Conservation (phyloP, 2,329 filamentous ascomycete species). For the Chrysoporthe puriensis region DNA sequence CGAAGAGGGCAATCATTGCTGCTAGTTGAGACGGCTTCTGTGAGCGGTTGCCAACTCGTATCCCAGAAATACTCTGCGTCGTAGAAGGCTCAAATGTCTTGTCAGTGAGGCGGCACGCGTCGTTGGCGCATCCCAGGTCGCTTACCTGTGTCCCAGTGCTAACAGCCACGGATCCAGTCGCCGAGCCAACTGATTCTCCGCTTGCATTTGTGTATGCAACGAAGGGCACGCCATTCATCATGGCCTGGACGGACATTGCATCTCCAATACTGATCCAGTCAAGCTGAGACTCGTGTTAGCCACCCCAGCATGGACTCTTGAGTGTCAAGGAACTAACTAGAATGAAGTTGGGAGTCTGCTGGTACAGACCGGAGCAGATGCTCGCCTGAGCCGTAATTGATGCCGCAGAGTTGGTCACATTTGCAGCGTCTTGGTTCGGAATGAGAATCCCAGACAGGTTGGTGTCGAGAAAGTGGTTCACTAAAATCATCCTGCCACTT, state of each 20-base stretch:
- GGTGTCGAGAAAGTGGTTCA: slow-evolving; percentile 68
- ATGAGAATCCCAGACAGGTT: slow-evolving; percentile 38
- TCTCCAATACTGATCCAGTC: slow-evolving; percentile 26
- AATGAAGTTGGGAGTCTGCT: slow-evolving; percentile 42
- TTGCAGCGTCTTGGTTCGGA: slow-evolving; percentile 37
- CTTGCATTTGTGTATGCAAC: background rate
- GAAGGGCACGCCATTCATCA: slow-evolving; percentile 22
- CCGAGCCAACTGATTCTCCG: background rate
- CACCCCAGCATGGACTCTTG: background rate
- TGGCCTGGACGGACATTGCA: slow-evolving; percentile 24
- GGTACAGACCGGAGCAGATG: slow-evolving; percentile 38
- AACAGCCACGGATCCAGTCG: background rate
- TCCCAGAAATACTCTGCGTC: slow-evolving; percentile 1
- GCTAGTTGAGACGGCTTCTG: slow-evolving; percentile 1
- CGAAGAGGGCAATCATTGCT: background rate
- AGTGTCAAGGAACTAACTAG: slow-evolving; percentile 29
- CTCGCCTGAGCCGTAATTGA: slow-evolving; percentile 47
- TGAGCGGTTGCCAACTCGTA: background rate
- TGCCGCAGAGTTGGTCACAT: slow-evolving; percentile 52
- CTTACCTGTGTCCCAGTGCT: background rate
- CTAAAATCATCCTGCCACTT: slow-evolving; percentile 49
- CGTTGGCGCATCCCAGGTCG: background rate
- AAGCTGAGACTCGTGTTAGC: slow-evolving; percentile 13
- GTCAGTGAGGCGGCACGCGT: background rate
- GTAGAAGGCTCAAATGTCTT: background rate